Evolutionary conservation across 768 basidiomycete genomes (phyloP), one percentile per base, ranked within the genome.

Genomic region (Hydnum rufescens): DNA sequence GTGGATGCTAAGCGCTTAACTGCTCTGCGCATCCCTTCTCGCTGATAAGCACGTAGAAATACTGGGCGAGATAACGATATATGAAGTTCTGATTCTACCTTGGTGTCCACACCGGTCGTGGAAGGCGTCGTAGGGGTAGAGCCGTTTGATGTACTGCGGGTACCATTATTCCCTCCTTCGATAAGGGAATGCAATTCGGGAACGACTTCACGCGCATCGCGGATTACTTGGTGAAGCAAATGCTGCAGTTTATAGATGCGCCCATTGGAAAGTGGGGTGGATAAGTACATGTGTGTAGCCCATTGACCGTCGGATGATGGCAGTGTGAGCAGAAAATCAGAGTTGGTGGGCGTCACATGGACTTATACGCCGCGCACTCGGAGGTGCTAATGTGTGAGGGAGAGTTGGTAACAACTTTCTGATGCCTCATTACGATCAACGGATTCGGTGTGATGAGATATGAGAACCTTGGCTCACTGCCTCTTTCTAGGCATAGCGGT

Each of bases 251-350:
- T 39, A 13, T 13, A 39, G 36, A 22, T 13, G 36, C 36, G 22
- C 13, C 36, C 36, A n/a, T n/a, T n/a, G 13, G 44, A 47, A 47
- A 81, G 57, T 51, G 61, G 57, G 60, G n/a, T 60, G 0, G 79
- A 74, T 6, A 87, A 68, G 61, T 82, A 92, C 51, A 90, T 71
- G 66, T 92, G 76, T 3, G 81, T 70, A 1, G 79, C 77, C 62
- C 76, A 92, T 60, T 92, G 88, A 0, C 92, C 92, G 6, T 87
- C 82, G 3, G n/a, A n/a, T n/a, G n/a, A n/a, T n/a, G n/a, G n/a
- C n/a, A n/a, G n/a, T n/a, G n/a, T n/a, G n/a, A n/a, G n/a, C n/a
- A n/a, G n/a, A n/a, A n/a, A n/a, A n/a, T n/a, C n/a, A n/a, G n/a
- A n/a, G n/a, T n/a, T n/a, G n/a, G n/a, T n/a, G n/a, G n/a, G n/a